A percentile compares a stretch with the other conserved stretches of the same genome.
Evolutionary conservation across 441 rosid species (phyloP).

Genomic region (Francoa sonchifolia): DNA sequence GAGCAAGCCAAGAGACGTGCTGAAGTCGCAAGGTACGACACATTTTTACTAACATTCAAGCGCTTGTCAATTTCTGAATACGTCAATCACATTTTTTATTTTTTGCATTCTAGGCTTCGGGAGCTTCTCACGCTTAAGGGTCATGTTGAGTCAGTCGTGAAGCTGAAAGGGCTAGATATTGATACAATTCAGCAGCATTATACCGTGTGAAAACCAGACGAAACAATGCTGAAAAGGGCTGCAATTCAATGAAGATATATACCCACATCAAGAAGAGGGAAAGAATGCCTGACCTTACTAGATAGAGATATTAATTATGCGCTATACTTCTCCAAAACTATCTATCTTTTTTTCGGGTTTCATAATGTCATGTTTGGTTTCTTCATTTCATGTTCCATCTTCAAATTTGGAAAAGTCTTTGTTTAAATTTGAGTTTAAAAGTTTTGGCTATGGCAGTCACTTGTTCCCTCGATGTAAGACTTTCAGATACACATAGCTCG

Average conservation of each 20-base stretch:
- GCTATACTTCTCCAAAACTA: constrained; percentile 12
- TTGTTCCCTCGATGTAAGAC: not conserved
- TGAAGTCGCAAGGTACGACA: constrained; percentile 66
- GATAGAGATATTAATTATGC: constrained; percentile 16
- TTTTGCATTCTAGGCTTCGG: constrained; percentile 41
- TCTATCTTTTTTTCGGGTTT: constrained; percentile 11
- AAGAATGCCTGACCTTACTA: constrained; percentile 10
- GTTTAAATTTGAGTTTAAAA: too few relatives aligned
- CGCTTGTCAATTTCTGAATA: not conserved
- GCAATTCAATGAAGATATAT: not conserved
- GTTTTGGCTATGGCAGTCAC: too few relatives aligned
- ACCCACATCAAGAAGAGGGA: constrained; percentile 5
- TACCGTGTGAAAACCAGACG: constrained; percentile 38
- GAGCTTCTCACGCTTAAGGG: constrained; percentile 93
- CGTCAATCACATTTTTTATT: not conserved
- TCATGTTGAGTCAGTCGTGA: constrained; percentile 91
- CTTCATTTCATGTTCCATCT: too few relatives aligned
- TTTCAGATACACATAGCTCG: not conserved
- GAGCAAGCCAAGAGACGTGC: constrained; percentile 95
- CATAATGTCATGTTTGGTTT: constrained; percentile 14
- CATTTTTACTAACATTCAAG: not conserved
- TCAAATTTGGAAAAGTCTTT: too few relatives aligned
- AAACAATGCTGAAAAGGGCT: not conserved
- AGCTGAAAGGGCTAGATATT: too few relatives aligned
- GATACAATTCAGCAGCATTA: constrained; percentile 91